phyloP scores from a whole-genome alignment of 1,284 basidiomycete genomes.

The Rhodotorula sp. region DNA sequence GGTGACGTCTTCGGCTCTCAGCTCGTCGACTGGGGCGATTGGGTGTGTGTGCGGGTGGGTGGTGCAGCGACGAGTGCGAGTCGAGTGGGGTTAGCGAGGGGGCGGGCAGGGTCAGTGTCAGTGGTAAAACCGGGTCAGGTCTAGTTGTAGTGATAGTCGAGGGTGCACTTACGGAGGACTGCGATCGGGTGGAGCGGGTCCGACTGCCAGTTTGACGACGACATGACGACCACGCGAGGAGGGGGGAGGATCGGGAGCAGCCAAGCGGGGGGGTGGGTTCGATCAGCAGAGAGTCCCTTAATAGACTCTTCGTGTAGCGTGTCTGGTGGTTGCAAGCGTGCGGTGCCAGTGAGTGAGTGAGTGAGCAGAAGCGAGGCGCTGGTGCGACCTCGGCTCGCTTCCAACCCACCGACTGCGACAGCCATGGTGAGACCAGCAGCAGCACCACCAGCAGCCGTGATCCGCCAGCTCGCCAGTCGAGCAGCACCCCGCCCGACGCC shows the following conservation, averaged over 20 bases:
- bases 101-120: not conserved
- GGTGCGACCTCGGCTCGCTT: not conserved
- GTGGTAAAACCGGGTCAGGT: not conserved
- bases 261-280: too few relatives aligned
- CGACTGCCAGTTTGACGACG: conserved; percentile 18
- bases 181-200: conserved; percentile 41
- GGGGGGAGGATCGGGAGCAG: not conserved
- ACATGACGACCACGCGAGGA: not conserved
- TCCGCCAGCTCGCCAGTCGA: not conserved
- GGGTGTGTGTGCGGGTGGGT: not conserved
- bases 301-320: too few relatives aligned
- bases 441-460: not conserved
- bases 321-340: not conserved
- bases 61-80: not conserved
- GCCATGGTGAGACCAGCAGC: not conserved
- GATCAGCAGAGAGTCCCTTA: too few relatives aligned
- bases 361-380: not conserved
- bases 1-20: conserved; percentile 90
- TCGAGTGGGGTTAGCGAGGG: not conserved
- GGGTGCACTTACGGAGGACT: conserved; percentile 31
- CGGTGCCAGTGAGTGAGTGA: not conserved
- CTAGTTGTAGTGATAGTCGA: not conserved
- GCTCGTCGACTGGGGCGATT: conserved; percentile 67
- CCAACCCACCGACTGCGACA: not conserved
- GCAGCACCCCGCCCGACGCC: not conserved